phyloP scores from a whole-genome alignment of 495 filamentous ascomycete genomes.

The Aspergillus biplanus region DNA sequence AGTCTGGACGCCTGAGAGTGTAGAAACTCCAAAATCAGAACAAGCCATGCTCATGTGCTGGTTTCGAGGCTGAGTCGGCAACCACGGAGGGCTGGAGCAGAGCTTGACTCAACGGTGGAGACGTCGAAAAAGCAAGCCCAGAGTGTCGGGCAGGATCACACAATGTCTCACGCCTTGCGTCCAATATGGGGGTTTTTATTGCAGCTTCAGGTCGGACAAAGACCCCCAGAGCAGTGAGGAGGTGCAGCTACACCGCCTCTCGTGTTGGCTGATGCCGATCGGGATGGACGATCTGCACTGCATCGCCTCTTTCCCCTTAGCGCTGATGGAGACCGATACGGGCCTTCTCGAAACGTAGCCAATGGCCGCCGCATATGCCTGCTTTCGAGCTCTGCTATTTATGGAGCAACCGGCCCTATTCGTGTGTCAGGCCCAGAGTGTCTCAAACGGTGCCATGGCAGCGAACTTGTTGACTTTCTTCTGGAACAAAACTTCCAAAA shows the following conservation, averaged over 20 bases:
- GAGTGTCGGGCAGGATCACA: neutral
- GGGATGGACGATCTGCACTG: neutral
- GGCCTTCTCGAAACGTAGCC: neutral
- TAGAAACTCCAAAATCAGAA: too few species aligned
- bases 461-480: neutral
- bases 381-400: neutral
- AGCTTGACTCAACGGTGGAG: neutral
- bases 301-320: neutral
- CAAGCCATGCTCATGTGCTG: neutral
- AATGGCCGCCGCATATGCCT: neutral
- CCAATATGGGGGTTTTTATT: neutral
- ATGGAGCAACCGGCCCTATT: neutral
- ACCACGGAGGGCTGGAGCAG: neutral
- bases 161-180: neutral
- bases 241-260: neutral
- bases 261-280: neutral
- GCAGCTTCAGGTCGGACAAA: neutral
- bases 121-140: neutral
- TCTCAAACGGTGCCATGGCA: neutral
- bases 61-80: neutral
- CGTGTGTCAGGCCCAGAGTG: neutral
- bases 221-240: neutral
- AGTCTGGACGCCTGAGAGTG: too few species aligned
- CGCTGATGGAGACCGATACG: neutral
- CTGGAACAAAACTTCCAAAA: too few species aligned